Percentiles rank a stretch among this genome's conserved stretches.
phyloP scores from a whole-genome alignment of 148 eudicot genomes.

The Cornus florida region DNA sequence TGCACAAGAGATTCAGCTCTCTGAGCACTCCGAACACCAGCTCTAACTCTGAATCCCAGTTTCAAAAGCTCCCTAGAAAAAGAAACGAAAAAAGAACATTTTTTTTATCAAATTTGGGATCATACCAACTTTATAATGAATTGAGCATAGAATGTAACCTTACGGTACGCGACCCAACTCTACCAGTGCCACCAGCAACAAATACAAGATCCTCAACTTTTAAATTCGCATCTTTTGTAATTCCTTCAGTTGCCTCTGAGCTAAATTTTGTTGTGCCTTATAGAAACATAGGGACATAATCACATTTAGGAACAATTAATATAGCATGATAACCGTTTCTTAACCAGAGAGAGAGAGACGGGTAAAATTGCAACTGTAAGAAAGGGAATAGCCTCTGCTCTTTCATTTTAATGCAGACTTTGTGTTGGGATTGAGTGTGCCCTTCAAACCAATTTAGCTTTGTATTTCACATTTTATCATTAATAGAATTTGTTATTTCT shows the following conservation, averaged over 20 bases:
- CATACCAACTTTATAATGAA: not conserved
- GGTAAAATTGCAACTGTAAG: too few species aligned
- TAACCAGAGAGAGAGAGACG: not conserved
- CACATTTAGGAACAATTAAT: not conserved
- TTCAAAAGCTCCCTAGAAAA: constrained; percentile 82
- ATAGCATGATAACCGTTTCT: not conserved
- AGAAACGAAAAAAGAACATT: not conserved
- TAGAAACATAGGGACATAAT: constrained; percentile 3
- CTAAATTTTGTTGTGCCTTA: constrained; percentile 43
- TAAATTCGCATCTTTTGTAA: constrained; percentile 25
- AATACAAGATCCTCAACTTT: constrained; percentile 62
- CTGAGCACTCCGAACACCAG: constrained; percentile 82
- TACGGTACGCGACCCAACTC: constrained; percentile 91
- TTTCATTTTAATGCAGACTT: not conserved
- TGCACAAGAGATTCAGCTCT: constrained; percentile 71
- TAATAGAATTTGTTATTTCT: too few species aligned
- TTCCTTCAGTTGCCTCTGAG: constrained; percentile 37
- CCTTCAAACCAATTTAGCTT: too few species aligned
- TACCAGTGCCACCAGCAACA: constrained; percentile 98
- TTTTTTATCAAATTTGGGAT: not conserved
- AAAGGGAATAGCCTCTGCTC: not conserved
- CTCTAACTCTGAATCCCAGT: constrained; percentile 77
- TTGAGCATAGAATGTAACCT: constrained; percentile 40
- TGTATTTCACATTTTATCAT: too few species aligned
- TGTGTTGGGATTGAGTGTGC: too few species aligned